phyloP scores from a whole-genome alignment of 2,329 filamentous ascomycete species.

The Botrytis galanthina region DNA sequence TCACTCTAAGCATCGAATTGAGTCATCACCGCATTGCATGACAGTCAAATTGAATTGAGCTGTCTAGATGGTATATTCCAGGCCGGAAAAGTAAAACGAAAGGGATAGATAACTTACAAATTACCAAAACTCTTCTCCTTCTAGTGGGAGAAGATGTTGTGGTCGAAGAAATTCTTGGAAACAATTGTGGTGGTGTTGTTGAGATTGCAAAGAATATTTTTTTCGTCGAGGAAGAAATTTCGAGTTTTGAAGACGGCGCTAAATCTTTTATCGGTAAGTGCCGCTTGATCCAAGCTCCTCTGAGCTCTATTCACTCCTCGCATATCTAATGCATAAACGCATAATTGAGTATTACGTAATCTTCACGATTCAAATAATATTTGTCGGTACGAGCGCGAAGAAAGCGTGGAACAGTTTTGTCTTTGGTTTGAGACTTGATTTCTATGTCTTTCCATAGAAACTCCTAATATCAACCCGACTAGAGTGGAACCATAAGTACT shows the following conservation, averaged over 20 bases:
- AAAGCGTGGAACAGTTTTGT: neutral
- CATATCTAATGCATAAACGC: neutral
- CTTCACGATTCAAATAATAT: neutral
- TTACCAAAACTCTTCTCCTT: constrained; percentile 16
- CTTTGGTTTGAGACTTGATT: neutral
- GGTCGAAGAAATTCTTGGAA: neutral
- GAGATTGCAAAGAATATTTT: neutral
- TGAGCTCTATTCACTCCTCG: too few species aligned
- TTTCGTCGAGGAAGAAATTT: neutral
- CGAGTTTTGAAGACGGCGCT: neutral
- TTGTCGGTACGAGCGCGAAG: neutral
- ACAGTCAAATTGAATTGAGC: constrained; percentile 5
- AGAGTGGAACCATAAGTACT: neutral
- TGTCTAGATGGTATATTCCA: neutral
- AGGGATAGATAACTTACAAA: constrained; percentile 25
- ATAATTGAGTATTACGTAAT: neutral
- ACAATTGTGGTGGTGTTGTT: neutral
- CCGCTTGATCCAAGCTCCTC: neutral
- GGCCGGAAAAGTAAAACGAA: neutral
- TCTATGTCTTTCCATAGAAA: neutral
- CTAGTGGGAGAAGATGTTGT: constrained; percentile 21
- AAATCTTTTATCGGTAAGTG: neutral
- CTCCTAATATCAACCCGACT: neutral
- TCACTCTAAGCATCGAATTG: constrained; percentile 54
- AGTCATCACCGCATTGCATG: constrained; percentile 58